Percentiles rank a stretch among this genome's conserved stretches.
phyloP scores from a whole-genome alignment of 129 eudicot genomes.

The Smallanthus sonchifolius region DNA sequence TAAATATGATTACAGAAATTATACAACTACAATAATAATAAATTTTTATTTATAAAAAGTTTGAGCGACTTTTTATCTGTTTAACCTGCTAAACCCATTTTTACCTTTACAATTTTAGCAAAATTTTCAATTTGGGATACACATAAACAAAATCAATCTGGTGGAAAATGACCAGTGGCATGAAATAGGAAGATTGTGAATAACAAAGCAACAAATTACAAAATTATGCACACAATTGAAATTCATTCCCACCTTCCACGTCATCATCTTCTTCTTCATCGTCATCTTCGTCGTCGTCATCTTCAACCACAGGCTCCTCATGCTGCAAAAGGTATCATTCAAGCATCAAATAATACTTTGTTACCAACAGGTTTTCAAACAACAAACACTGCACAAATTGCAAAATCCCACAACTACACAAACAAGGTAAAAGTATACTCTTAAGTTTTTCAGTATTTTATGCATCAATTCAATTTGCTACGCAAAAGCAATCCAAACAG shows the following conservation, averaged over 20 bases:
- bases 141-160: not conserved
- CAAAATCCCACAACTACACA: not conserved
- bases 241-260: conserved; percentile 16
- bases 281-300: conserved; percentile 21
- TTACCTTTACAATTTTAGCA: not conserved
- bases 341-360: not conserved
- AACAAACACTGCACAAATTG: not conserved
- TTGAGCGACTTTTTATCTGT: not conserved
- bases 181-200: not conserved
- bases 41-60: too few species aligned
- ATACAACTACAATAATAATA: not conserved
- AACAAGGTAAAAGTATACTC: not conserved
- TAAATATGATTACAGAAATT: not conserved
- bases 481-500: not conserved
- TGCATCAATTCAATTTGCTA: not conserved
- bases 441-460: not conserved
- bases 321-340: conserved; percentile 19
- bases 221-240: not conserved
- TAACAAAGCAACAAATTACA: not conserved
- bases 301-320: conserved; percentile 25
- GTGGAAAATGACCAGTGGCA: not conserved
- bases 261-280: conserved; percentile 22
- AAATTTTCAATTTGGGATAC: not conserved
- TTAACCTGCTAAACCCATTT: not conserved
- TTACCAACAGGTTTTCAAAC: not conserved